Evolutionary conservation across 2,329 filamentous ascomycete genomes (phyloP), one percentile per base, ranked within the genome.

Genomic region (Leptosphaerulina australis): DNA sequence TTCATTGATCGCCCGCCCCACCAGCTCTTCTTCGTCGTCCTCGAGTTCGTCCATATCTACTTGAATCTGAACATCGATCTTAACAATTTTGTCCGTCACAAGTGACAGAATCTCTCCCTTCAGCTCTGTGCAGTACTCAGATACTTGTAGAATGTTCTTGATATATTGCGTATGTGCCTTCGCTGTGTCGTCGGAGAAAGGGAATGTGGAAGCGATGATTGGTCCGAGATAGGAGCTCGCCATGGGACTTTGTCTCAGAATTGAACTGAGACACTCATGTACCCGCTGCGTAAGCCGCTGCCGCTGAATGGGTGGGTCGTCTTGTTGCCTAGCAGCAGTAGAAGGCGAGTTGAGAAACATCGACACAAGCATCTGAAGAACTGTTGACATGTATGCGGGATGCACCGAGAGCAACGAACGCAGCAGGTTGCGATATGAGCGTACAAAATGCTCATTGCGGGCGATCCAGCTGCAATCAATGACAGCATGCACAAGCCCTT

Each of bases 1-100:
- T 4, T 74, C 74, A 11, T 74, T 60, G 26, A 61, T 56, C n/a
- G 84, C 80, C 28, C 84, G 78, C 53, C 79, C 74, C 40, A 89
- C 80, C 14, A 93, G 83, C 44, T 86, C 84, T 18, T 91, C 85
- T 45, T 91, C 88, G 46, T 95, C 90, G 56, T 97, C 93, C 55
- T 97, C 93, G 54, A 96, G 77, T 62, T 97, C 92, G 56, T 97
- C 91, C 64, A 97, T 78, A 65, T 97, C 92, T 39, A 92, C 83
- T 73, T 97, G 93, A 72, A 97, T 94, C 69, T 97, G 90, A 1
- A 96, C 91, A 69, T 99, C 94, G 50, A 97, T 90, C 74, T 94
- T 94, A 65, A 97, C 90, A 6, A 97, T 81, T 55, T 90, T 87
- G 61, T 93, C 88, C 31, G 91, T 88, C 37, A 97, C 88, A 10